Conservation (phyloP, 139 green algal species). For the Prasinococcaceae sp. region DNA sequence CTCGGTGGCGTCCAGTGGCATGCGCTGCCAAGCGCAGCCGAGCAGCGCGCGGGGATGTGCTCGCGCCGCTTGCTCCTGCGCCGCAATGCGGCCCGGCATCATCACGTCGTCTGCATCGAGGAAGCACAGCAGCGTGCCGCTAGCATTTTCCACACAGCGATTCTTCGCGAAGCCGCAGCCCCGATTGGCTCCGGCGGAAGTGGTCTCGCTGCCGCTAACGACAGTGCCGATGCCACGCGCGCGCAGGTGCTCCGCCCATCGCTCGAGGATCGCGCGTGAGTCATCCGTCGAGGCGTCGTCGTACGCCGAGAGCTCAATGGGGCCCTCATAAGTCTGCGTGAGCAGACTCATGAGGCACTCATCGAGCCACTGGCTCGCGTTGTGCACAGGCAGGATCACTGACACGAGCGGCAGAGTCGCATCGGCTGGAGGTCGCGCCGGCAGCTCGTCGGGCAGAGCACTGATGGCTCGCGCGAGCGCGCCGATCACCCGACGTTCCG, state of each 20-base stretch:
- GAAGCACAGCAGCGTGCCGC: constrained; percentile 1
- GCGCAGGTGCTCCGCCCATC: background rate
- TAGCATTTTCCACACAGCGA: background rate
- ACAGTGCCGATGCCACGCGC: background rate
- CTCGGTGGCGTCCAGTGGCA: constrained; percentile 3
- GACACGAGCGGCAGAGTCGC: background rate
- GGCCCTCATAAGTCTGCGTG: constrained; percentile 1
- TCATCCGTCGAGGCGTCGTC: constrained; percentile 8
- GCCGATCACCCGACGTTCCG: no score
- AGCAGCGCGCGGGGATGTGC: constrained; percentile 3
- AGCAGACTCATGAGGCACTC: constrained; percentile 1
- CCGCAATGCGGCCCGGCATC: background rate
- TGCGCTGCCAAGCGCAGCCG: constrained; percentile 5
- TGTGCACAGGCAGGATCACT: constrained; percentile 10
- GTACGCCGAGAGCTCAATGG: constrained; percentile 1
- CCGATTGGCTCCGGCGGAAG: no score
- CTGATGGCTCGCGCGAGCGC: no score
- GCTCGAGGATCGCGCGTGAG: background rate
- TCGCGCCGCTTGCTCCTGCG: background rate
- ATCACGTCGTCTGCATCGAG: constrained; percentile 12
- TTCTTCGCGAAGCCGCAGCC: constrained; percentile 6
- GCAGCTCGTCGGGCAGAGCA: no score
- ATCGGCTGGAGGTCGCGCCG: no score
- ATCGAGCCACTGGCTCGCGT: constrained; percentile 2
- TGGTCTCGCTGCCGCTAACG: background rate